phyloP scores from a whole-genome alignment of 768 basidiomycete species.

The Russula earlei region DNA sequence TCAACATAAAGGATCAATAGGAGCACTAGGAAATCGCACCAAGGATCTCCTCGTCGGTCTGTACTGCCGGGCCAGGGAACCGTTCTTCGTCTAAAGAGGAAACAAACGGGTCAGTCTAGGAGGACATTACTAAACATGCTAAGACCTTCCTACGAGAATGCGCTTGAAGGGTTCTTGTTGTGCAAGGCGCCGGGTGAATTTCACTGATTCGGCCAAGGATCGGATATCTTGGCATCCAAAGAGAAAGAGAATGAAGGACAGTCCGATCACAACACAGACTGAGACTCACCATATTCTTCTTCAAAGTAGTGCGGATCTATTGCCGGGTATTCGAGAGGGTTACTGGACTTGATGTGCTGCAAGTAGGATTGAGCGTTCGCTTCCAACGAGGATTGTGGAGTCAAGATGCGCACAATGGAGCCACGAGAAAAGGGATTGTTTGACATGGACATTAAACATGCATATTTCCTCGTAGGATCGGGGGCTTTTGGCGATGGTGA shows the following conservation, averaged over 20 bases:
- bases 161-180: conserved; percentile 20
- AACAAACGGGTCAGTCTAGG: neutral
- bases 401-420: conserved; percentile 13
- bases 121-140: neutral
- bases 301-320: conserved; percentile 21
- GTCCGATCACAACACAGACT: neutral
- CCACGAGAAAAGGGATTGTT: conserved; percentile 18
- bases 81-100: conserved; percentile 6
- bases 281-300: conserved; percentile 16
- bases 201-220: conserved; percentile 17
- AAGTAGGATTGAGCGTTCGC: neutral
- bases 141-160: conserved; percentile 5
- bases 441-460: neutral
- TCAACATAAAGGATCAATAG: neutral
- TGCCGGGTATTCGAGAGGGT: conserved; percentile 11
- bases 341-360: conserved; percentile 16
- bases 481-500: neutral
- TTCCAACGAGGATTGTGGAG: neutral
- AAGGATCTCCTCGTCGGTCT: conserved; percentile 15
- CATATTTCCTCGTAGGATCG: conserved; percentile 6
- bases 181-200: conserved; percentile 18
- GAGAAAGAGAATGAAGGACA: neutral
- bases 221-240: conserved; percentile 2
- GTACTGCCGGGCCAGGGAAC: conserved; percentile 8
- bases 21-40: neutral